Evolutionary conservation across 2,329 filamentous ascomycete genomes (phyloP).

Genomic region (Biscogniauxia marginata): DNA sequence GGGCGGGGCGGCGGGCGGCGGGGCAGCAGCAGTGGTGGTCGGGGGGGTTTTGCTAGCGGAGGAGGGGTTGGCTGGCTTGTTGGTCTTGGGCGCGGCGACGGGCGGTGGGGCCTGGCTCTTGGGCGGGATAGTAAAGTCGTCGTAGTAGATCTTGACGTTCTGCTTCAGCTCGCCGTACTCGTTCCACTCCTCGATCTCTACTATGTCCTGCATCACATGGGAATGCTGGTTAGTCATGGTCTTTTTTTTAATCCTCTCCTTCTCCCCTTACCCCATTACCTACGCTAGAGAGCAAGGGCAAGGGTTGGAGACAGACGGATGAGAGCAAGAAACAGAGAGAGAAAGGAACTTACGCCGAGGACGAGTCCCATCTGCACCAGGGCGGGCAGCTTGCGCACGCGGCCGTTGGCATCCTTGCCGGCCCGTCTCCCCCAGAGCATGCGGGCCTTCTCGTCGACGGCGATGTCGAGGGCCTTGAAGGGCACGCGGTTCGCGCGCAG

Average conservation of each 20-base stretch:
- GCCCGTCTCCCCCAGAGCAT: slow-evolving; percentile 85
- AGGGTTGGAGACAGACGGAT: not conserved
- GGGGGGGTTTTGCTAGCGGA: slow-evolving; percentile 31
- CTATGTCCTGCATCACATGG: slow-evolving; percentile 65
- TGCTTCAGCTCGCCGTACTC: slow-evolving; percentile 94
- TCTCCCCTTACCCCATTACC: not conserved
- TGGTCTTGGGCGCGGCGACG: slow-evolving; percentile 31
- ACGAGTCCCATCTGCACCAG: slow-evolving; percentile 85
- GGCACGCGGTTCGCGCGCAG: slow-evolving; percentile 91
- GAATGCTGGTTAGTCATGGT: slow-evolving; percentile 4
- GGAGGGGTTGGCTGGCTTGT: slow-evolving; percentile 40
- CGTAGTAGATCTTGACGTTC: slow-evolving; percentile 70
- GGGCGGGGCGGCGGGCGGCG: slow-evolving; percentile 28
- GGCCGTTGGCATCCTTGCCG: slow-evolving; percentile 64
- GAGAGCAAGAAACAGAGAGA: slow-evolving; percentile 1
- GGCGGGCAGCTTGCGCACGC: slow-evolving; percentile 76
- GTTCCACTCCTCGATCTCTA: slow-evolving; percentile 98
- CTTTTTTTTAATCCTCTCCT: not conserved
- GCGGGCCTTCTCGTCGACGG: slow-evolving; percentile 83
- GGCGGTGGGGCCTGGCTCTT: slow-evolving; percentile 52
- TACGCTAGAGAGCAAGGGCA: not conserved
- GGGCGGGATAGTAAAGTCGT: slow-evolving; percentile 58
- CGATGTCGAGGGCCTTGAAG: slow-evolving; percentile 88
- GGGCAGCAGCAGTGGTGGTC: slow-evolving; percentile 10
- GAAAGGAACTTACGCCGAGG: slow-evolving; percentile 66